Base-by-base conservation (phyloP, 768 basidiomycete species). In the Russula olivacea region DNA sequence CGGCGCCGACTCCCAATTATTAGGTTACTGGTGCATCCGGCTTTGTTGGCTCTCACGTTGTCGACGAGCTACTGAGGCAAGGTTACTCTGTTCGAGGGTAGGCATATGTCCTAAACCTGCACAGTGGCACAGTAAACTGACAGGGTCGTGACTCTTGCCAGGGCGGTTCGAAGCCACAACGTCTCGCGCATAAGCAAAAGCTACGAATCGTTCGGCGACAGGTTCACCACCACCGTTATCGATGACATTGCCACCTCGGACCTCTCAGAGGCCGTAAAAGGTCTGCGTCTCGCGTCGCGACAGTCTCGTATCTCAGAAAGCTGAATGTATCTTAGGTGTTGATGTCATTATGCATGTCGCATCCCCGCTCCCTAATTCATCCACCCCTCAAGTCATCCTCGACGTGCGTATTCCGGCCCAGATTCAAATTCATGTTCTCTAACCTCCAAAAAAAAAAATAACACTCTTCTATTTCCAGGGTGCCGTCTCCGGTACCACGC, bases 1-100 rank as follows among this genome's bases (percentile, higher is more conserved):
- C n/a, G n/a, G n/a, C n/a, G 7, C 19, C n/a, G 3, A n/a, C n/a
- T n/a, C 3, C 9, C 17, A 41, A 41, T 21, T 25, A 11, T 43
- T 34, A 79, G 77, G 76, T 80, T 17, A 80, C 78, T 30, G 79
- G 79, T 30, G 76, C 75, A n/a, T 76, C 79, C 25, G 77, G 80
- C 32, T 80, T 70, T 53, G 43, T 69, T 32, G 71, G 69, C 11
- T 60, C 68, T 1, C 67, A 70, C 40, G 64, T 73, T 17, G 62
- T 69, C 19, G 28, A 63, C 25, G 71, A 78, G 51, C 73, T 82
- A 5, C 68, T 82, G 25, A 68, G 76, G 21, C 70, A 71, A 21
- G 83, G 83, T 1, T 81, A 79, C 66, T 74, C 71, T 10, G 83
- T 85, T 45, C 73, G 78, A 66, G 83, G 79, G 78, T 73, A 51